Conservation (phyloP, 202 grass and related monocot species). For the Eragrostis tef region DNA sequence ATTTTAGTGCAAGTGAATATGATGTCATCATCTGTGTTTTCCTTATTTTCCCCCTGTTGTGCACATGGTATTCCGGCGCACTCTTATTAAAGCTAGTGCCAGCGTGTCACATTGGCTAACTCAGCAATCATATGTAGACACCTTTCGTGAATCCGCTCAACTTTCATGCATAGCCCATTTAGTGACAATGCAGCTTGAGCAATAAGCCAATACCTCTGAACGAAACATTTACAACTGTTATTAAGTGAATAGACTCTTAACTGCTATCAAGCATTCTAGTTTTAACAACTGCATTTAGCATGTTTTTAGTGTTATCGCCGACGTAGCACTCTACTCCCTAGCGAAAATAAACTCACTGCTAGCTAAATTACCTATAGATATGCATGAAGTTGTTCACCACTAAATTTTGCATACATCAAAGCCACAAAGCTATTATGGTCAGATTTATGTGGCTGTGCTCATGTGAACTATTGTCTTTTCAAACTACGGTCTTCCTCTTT, state of each 20-base stretch:
- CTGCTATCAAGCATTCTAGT: conserved; percentile 14
- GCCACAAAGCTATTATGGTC: neutral
- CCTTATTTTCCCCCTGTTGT: neutral
- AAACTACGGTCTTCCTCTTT: conserved; percentile 49
- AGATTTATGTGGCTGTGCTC: neutral
- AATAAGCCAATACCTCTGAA: neutral
- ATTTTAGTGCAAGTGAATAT: neutral
- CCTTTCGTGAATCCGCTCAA: neutral
- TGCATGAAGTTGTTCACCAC: conserved; percentile 4
- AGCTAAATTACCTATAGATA: conserved; percentile 2
- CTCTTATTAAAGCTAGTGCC: neutral
- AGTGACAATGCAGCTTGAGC: neutral
- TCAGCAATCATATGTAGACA: neutral
- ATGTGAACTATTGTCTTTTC: conserved; percentile 29
- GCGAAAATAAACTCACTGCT: conserved; percentile 19
- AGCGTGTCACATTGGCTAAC: no score
- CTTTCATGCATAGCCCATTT: neutral
- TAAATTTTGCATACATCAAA: conserved; percentile 9
- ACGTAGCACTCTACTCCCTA: neutral
- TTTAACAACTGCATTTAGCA: neutral
- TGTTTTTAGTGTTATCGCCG: neutral
- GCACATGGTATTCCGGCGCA: neutral
- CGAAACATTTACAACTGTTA: neutral
- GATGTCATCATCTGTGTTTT: neutral
- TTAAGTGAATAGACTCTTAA: neutral